phyloP scores from a whole-genome alignment of 148 eudicot species.

The Camellia lanceoleosa region DNA sequence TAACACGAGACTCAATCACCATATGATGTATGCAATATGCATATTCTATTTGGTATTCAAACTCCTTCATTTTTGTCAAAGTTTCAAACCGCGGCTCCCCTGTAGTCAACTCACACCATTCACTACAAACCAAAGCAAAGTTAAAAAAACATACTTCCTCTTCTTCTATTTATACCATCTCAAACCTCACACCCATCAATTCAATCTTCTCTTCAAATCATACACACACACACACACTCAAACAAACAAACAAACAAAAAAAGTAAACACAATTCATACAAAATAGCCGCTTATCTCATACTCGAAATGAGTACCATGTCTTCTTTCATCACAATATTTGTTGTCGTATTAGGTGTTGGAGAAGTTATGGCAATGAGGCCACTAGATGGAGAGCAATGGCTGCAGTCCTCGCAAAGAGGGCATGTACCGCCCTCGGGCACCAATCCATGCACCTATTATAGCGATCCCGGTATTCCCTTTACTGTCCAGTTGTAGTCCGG shows the following conservation, averaged over 20 bases:
- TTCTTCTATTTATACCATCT: neutral
- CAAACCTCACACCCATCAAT: neutral
- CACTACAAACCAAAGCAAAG: neutral
- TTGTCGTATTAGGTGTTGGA: neutral
- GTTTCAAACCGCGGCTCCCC: conserved; percentile 3
- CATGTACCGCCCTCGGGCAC: conserved; percentile 2
- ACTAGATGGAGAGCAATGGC: conserved; percentile 1
- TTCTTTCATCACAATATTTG: neutral
- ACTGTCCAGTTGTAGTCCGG: too few relatives aligned
- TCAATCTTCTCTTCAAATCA: neutral
- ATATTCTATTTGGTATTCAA: too few relatives aligned
- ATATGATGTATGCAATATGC: too few relatives aligned
- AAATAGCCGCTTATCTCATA: too few relatives aligned
- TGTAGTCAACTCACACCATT: neutral
- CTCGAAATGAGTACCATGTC: neutral
- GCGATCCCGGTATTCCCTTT: too few relatives aligned
- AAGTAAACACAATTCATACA: too few relatives aligned
- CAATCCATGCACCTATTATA: conserved; percentile 13
- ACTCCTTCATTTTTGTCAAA: neutral
- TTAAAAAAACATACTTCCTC: neutral
- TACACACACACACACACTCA: too few relatives aligned
- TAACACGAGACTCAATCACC: too few relatives aligned
- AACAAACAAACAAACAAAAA: neutral
- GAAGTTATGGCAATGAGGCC: neutral
- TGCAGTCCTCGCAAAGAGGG: conserved; percentile 14